Base-by-base conservation (phyloP, 805 yeast species). In the Suhomyces kilbournensis region DNA sequence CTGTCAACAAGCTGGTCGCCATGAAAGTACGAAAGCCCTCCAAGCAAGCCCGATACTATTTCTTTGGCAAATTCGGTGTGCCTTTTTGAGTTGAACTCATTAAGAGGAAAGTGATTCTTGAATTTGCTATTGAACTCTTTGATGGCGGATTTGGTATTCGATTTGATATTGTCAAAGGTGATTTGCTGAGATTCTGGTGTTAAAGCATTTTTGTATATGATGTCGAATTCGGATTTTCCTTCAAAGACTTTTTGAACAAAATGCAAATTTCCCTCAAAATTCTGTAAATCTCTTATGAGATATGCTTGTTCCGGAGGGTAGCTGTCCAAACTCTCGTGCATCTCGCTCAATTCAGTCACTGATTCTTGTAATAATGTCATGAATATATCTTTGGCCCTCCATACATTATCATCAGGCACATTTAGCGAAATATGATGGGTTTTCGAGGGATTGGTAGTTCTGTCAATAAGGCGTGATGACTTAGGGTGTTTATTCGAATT, bases 1-100 rank as follows among this genome's bases (percentile, higher is more conserved):
- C 96, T 75, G 65, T 92, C 97, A 22, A 94, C 94, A 47, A 87
- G 63, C 48, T 86, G 88, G 49, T 84, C 87, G 32, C 99, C 98
- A 62, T 88, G 77, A 62, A 88, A 88, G 68, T 90, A 91, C 2
- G 96, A 89, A 49, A 94, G 79, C 12, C 98, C 98, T 19, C 97
- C 99, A 52, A 89, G 65, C 44, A 94, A 74, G 51, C 92, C 93
- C 0, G 97, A 87, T 8, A 93, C 63, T 40, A 90, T 74, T 59
- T 89, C 92, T 60, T 88, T 77, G 1, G 91, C 96, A 71, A 94
- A 92, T 7, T 60, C 58, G 26, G 66, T 61, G 60, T 84, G 76
- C 43, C 60, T 60, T 51, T 70, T 60, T 46, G 66, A 65, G 7
- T 62, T 65, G 46, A 77, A 69, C 0, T 78, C 68, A 12, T 71